Percentiles rank a stretch among this genome's conserved stretches.
Conservation (phyloP, 139 green algal genomes). For the Chlorella sp. region DNA sequence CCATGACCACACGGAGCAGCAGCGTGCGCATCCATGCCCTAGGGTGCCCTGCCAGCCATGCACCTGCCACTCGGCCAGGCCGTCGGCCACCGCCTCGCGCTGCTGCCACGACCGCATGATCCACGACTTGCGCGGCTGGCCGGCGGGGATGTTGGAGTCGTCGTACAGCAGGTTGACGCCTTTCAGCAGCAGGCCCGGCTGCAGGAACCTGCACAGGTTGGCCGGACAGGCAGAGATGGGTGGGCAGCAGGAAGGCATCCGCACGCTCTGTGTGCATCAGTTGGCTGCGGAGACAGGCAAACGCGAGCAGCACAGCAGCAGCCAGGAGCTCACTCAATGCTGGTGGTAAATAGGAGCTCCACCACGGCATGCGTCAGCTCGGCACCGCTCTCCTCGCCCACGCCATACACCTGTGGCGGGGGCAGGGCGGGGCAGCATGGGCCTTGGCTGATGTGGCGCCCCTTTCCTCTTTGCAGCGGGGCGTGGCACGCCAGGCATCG, state of each 20-base stretch:
- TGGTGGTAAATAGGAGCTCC: slow-evolving; percentile 84
- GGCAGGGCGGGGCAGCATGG: neutral
- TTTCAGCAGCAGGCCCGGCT: slow-evolving; percentile 84
- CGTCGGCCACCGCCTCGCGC: slow-evolving; percentile 61
- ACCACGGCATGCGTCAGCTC: slow-evolving; percentile 72
- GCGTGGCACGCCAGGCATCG: no score
- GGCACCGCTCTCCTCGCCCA: slow-evolving; percentile 55
- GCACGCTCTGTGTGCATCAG: no score
- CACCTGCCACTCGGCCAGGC: slow-evolving; percentile 78
- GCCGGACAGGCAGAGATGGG: neutral
- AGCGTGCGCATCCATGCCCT: no score
- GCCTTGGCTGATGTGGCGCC: no score
- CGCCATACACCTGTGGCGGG: slow-evolving; percentile 6
- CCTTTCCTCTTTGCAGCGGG: no score
- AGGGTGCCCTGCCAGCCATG: neutral
- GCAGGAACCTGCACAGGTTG: slow-evolving; percentile 65
- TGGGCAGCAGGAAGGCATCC: neutral
- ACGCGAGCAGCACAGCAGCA: no score
- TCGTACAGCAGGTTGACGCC: slow-evolving; percentile 50
- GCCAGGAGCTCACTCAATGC: slow-evolving; percentile 42
- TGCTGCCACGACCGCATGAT: slow-evolving; percentile 65
- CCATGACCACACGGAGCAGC: no score
- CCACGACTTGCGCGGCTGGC: slow-evolving; percentile 64
- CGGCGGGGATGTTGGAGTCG: slow-evolving; percentile 14
- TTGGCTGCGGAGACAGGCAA: no score